Conservation (phyloP, 176 grass and related monocot genomes). For the Rhynchospora breviuscula region DNA sequence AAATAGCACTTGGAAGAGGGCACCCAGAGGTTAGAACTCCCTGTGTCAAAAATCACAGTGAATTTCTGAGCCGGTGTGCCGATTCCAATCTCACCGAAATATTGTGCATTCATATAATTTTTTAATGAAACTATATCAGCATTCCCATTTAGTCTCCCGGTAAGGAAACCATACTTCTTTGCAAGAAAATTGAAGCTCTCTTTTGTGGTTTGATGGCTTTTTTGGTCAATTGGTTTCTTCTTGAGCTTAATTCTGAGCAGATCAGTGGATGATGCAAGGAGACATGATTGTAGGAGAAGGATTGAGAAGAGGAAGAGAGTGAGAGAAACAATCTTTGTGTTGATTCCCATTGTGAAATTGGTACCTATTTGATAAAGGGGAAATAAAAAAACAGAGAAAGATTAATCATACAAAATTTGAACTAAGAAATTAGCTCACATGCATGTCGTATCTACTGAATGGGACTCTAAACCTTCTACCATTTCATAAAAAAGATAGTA, state of each 20-base stretch:
- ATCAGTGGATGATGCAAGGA: conserved; percentile 29
- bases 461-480: neutral
- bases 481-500: neutral
- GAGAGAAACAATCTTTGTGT: conserved; percentile 13
- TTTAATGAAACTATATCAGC: conserved; percentile 52
- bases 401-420: neutral
- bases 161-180: conserved; percentile 37
- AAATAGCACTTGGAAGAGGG: conserved; percentile 80
- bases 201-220: conserved; percentile 20
- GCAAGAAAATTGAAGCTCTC: conserved; percentile 25
- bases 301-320: conserved; percentile 34
- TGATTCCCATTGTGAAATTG: conserved; percentile 42
- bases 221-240: conserved; percentile 34
- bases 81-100: conserved; percentile 65
- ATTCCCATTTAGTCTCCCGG: conserved; percentile 18
- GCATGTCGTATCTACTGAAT: neutral
- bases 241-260: conserved; percentile 55
- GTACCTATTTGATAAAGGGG: neutral
- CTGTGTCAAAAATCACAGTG: conserved; percentile 86
- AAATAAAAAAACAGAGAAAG: neutral
- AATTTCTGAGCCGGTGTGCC: conserved; percentile 75
- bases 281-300: conserved; percentile 31
- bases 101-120: conserved; percentile 89
- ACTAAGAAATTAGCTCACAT: neutral
- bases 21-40: conserved; percentile 92